Conservation (phyloP, 2,329 filamentous ascomycete genomes). For the Xylaria sp. region DNA sequence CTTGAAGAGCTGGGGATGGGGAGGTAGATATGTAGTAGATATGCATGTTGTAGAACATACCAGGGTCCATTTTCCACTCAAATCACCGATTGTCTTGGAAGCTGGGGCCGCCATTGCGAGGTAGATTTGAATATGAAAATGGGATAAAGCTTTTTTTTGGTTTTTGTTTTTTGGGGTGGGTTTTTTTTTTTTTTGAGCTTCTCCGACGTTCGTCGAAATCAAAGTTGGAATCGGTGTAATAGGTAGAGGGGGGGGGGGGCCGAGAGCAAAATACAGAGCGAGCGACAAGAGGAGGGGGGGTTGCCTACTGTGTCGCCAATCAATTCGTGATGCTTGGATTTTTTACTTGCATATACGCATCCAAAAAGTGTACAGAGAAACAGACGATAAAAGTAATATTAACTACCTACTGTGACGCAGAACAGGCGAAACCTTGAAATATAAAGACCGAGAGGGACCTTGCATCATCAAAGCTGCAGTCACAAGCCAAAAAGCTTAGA, state of each 20-base stretch:
- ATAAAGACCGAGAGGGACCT: not conserved
- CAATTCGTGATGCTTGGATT: not conserved
- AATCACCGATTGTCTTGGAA: conserved; percentile 71
- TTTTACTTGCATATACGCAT: not conserved
- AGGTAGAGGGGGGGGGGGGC: not conserved
- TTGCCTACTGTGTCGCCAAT: not conserved
- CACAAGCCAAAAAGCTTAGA: conserved; percentile 3
- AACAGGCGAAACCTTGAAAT: not conserved
- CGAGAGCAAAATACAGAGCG: not conserved
- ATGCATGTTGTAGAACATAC: conserved; percentile 55
- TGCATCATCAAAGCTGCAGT: conserved; percentile 4
- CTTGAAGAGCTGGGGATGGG: too few species aligned
- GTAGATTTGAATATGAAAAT: not conserved
- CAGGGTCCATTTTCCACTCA: conserved; percentile 76
- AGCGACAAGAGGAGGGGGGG: not conserved
- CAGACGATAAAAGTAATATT: too few species aligned
- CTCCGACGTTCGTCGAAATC: too few species aligned
- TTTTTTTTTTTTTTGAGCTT: too few species aligned
- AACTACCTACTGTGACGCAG: too few species aligned
- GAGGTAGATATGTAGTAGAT: not conserved
- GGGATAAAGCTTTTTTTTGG: too few species aligned
- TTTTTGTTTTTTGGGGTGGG: too few species aligned
- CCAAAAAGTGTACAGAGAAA: not conserved
- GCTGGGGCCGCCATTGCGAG: conserved; percentile 74
- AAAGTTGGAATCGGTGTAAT: not conserved